phyloP scores from a whole-genome alignment of 495 filamentous ascomycete species.

The Pseudevernia furfuracea region DNA sequence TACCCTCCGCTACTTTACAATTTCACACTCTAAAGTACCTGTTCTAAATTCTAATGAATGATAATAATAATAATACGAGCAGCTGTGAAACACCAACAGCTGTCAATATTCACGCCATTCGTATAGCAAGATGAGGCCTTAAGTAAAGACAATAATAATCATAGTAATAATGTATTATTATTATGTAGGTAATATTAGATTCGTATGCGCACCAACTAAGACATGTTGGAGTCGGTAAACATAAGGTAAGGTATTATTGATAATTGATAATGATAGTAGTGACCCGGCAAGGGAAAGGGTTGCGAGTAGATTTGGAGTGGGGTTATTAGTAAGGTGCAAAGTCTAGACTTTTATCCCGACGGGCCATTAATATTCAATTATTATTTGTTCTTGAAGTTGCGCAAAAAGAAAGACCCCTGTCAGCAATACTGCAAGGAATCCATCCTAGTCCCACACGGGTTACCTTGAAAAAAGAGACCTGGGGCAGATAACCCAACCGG shows the following conservation, averaged over 20 bases:
- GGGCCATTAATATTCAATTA: neutral
- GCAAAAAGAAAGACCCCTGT: conserved; percentile 2
- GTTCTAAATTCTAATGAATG: no score
- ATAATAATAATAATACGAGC: no score
- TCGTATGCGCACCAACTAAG: neutral
- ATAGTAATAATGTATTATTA: no score
- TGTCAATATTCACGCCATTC: neutral
- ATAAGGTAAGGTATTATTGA: neutral
- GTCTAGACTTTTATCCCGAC: conserved; percentile 2
- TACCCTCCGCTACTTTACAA: neutral
- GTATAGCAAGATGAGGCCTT: neutral
- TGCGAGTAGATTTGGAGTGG: neutral
- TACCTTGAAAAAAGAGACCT: neutral
- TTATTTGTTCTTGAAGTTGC: neutral
- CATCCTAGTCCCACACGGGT: neutral
- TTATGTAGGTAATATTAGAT: no score
- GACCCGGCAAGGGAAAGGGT: neutral
- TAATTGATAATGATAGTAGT: no score
- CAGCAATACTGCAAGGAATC: neutral
- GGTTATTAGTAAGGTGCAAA: neutral
- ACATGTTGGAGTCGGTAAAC: neutral
- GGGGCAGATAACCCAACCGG: conserved; percentile 1
- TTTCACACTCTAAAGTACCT: no score
- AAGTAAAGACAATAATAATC: no score
- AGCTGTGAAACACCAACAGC: neutral